Conservation (phyloP, 768 basidiomycete genomes). For the Agrocybe pediades region DNA sequence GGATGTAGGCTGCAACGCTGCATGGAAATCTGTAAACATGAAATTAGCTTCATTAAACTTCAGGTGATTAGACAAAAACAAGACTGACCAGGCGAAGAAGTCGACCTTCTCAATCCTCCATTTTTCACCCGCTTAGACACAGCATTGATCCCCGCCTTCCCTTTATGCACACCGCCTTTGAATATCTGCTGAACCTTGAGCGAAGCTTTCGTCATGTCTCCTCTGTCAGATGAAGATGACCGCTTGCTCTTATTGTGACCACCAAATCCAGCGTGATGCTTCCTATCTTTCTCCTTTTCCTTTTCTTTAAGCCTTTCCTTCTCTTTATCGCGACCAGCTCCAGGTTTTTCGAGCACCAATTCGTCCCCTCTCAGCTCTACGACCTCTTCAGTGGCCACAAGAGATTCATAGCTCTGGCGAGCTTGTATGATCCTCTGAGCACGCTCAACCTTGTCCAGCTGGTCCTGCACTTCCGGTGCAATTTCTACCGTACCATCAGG, state of each 20-base stretch:
- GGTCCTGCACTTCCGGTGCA: constrained; percentile 4
- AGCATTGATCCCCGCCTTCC: constrained; percentile 70
- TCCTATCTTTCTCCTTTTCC: constrained; percentile 14
- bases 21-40: constrained; percentile 62
- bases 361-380: constrained; percentile 4
- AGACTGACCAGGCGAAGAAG: constrained; percentile 69
- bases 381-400: constrained; percentile 14
- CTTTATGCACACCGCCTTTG: constrained; percentile 73
- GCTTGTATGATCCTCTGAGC: constrained; percentile 2
- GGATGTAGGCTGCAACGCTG: constrained; percentile 56
- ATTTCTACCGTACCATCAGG: constrained; percentile 33
- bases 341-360: not conserved
- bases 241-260: constrained; percentile 31
- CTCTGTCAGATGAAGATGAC: constrained; percentile 40
- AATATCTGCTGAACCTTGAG: constrained; percentile 80
- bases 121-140: constrained; percentile 69
- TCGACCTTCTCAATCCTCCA: constrained; percentile 57
- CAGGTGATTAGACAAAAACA: not conserved
- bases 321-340: constrained; percentile 13
- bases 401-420: constrained; percentile 3
- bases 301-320: constrained; percentile 16
- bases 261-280: constrained; percentile 9
- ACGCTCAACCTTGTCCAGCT: constrained; percentile 11
- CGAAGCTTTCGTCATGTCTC: constrained; percentile 53
- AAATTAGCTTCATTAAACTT: not conserved